These are phyloP conservation scores for Nakazawaea pomicola DNA, from an alignment of 805 yeast species.

Conservation along the genomic window DNA sequence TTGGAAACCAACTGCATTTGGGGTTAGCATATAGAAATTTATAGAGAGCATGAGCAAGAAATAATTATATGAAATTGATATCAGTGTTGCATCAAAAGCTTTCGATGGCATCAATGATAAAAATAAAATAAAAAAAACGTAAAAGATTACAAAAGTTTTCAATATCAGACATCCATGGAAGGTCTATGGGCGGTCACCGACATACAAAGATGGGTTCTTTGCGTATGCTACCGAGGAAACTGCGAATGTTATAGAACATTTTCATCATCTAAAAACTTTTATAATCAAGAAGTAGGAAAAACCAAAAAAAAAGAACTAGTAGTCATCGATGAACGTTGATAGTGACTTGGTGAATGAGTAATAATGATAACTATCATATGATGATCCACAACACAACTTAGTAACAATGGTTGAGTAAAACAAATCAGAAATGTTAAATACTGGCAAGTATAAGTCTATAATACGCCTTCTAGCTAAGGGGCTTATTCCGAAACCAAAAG, in stretches of 20 bases:
- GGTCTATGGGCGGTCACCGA: constrained; percentile 84
- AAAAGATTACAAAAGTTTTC: constrained; percentile 1
- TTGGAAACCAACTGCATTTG: constrained; percentile 58
- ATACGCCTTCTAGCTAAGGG: constrained; percentile 2
- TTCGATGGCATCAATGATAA: constrained; percentile 2
- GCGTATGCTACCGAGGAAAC: constrained; percentile 91
- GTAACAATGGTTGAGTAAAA: constrained; percentile 5
- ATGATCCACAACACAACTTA: not conserved
- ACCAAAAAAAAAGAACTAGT: constrained; percentile 11
- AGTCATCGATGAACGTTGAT: not conserved
- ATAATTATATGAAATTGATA: not conserved
- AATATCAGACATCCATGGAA: constrained; percentile 90
- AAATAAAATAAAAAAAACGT: not conserved
- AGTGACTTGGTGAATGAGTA: constrained; percentile 9
- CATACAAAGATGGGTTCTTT: constrained; percentile 77
- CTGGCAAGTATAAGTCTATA: constrained; percentile 84
- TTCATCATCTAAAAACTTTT: constrained; percentile 58
- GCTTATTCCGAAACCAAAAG: constrained; percentile 25
- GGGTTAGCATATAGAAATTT: constrained; percentile 21
- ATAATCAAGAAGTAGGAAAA: constrained; percentile 1
- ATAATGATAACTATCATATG: constrained; percentile 12
- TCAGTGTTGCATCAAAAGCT: constrained; percentile 1
- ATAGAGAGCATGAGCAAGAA: no score
- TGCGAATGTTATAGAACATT: constrained; percentile 81
- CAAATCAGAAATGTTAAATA: constrained; percentile 61